Evolutionary conservation across 805 yeast species (phyloP).

Genomic region (Pichia sporocuriosa): DNA sequence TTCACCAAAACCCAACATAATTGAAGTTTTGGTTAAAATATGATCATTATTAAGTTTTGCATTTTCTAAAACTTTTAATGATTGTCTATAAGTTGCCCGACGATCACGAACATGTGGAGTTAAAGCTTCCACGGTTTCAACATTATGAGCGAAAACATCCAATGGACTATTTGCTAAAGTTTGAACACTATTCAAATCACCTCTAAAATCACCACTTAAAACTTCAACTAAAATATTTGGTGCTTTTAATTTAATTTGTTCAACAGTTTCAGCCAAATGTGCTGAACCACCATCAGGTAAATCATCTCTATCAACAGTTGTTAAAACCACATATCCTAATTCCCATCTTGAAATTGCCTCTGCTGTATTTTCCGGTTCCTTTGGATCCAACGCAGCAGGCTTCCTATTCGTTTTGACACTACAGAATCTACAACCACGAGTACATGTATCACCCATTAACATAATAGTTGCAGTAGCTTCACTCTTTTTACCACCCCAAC

Average conservation of each 20-base stretch:
- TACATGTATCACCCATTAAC: slow-evolving; percentile 98
- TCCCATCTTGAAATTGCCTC: slow-evolving; percentile 98
- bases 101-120: slow-evolving; percentile 96
- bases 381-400: slow-evolving; percentile 88
- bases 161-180: slow-evolving; percentile 78
- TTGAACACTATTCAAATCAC: slow-evolving; percentile 75
- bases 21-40: slow-evolving; percentile 83
- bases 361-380: slow-evolving; percentile 96
- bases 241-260: slow-evolving; percentile 75
- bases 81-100: slow-evolving; percentile 91
- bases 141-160: slow-evolving; percentile 94
- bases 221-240: slow-evolving; percentile 92
- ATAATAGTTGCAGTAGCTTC: slow-evolving; percentile 96
- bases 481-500: slow-evolving; percentile 96
- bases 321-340: slow-evolving; percentile 91
- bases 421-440: slow-evolving; percentile 98
- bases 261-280: slow-evolving; percentile 85
- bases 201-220: slow-evolving; percentile 91
- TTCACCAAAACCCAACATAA: slow-evolving; percentile 97
- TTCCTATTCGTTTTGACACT: slow-evolving; percentile 87
- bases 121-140: slow-evolving; percentile 92
- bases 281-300: slow-evolving; percentile 86
- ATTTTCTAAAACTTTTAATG: slow-evolving; percentile 64
- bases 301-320: slow-evolving; percentile 97
- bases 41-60: slow-evolving; percentile 76